Evolutionary conservation across 768 basidiomycete genomes (phyloP), one percentile per base, ranked within the genome.

Genomic region (Saitozyma podzolica): DNA sequence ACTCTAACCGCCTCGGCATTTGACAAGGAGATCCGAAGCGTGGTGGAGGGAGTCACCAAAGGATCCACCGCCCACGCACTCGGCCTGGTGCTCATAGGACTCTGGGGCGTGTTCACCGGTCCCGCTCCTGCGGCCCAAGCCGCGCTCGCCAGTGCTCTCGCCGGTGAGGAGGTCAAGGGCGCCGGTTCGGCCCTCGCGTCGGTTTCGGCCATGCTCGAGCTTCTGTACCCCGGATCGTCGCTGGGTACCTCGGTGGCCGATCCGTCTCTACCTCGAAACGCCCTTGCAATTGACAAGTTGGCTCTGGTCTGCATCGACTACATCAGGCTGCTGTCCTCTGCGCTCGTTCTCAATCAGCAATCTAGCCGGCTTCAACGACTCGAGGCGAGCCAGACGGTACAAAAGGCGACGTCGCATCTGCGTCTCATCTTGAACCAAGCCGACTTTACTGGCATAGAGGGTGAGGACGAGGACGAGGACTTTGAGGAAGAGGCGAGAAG

Each of bases 261-360:
- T 17, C 14, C 13, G 45, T 17, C 39, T 3, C 16, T 62, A 0
- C 50, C 59, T 42, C 11, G 54, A 41, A 68, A 73, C 50, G 74
- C 73, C 3, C 29, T 73, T 13, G 69, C 72, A 6, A 58, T 77
- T 11, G 78, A 79, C 58, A 70, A 71, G 19, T 61, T 79, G 37
- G 76, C 76, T 3, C n/a, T 65, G 17, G 75, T 75, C 42, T 79
- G 78, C 57, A 67, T 79, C 50, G 66, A 70, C 14, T 77, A 73
- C 56, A 55, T 79, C 17, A 39, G 58, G 37, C 66, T 79, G 4
- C 65, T 79, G 41, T 61, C 62, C 7, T 66, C 64, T 20, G 53
- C 67, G 13, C n/a, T 61, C 10, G 10, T 50, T 49, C 56, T 63
- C 50, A 54, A 64, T 29, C 54, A 54, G 14, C 13, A 39, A 6